Base-by-base conservation (phyloP, 768 basidiomycete genomes). In the Boletus rufocinnamomeus region DNA sequence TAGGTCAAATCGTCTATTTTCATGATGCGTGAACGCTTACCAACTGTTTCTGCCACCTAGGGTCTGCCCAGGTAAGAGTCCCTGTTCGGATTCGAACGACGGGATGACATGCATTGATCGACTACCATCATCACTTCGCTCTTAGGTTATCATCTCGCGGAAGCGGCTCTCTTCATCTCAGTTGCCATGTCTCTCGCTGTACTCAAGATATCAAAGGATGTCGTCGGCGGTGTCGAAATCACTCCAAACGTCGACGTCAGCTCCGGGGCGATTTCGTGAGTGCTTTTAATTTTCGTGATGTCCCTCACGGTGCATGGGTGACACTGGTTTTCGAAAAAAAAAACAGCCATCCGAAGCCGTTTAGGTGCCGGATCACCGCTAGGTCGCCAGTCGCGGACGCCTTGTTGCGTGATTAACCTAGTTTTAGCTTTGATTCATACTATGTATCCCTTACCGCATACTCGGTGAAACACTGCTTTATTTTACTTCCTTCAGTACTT, bases 291-390 rank as follows among this genome's bases (percentile, higher is more conserved):
- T 28, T 28, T 28, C 6, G 6, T 6, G 4, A 28, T 28, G 28
- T 28, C 6, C 28, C 4, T 28, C 4, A 6, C n/a, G n/a, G n/a
- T 38, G 7, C 11, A 34, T 34, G 32, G 19, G 4, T 52, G 45
- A 47, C 32, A 13, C 16, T 14, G 9, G 5, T 35, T 48, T 17
- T 23, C 25, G 25, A n/a, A n/a, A n/a, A n/a, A n/a, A n/a, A 34
- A 47, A 14, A 3, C 13, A 71, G 69, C 19, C 85, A 84, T 62
- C 83, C 82, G 3, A 79, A 77, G 61, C 80, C 84, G 25, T 86
- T 84, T 69, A 79, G 75, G 60, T 87, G 80, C 67, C 67, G 70
- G n/a, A 79, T 87, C 61, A 79, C 70, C 45, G 80, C 83, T 17
- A 79, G 84, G 48, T 84, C 82, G 7, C 73, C 79, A 49, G 76